Evolutionary conservation across 495 filamentous ascomycete genomes (phyloP).

Genomic region (Aspergillus mulundensis): DNA sequence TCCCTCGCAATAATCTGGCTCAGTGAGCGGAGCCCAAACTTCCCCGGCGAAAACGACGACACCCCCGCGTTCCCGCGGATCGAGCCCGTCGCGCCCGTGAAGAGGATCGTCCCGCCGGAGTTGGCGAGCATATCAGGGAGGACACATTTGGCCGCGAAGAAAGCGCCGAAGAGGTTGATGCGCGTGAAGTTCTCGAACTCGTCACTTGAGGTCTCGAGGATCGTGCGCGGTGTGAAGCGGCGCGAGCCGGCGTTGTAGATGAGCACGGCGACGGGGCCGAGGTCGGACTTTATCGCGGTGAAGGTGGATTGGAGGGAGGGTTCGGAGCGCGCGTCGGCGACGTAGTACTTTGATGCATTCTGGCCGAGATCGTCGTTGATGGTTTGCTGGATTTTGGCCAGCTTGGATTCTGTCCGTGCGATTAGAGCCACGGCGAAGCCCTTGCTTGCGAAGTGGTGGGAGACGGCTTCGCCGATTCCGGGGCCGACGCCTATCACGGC

Average conservation of each 20-base stretch:
- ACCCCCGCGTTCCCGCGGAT: constrained; percentile 24
- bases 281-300: constrained; percentile 17
- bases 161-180: constrained; percentile 31
- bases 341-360: constrained; percentile 21
- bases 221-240: constrained; percentile 19
- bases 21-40: constrained; percentile 28
- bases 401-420: constrained; percentile 27
- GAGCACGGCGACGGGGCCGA: constrained; percentile 24
- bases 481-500: constrained; percentile 30
- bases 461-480: constrained; percentile 30
- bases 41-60: constrained; percentile 27
- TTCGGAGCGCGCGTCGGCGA: constrained; percentile 25
- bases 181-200: constrained; percentile 28
- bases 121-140: constrained; percentile 27
- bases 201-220: constrained; percentile 26
- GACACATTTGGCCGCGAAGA: constrained; percentile 25
- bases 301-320: constrained; percentile 20
- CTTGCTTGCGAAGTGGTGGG: constrained; percentile 24
- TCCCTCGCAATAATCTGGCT: constrained; percentile 28
- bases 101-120: constrained; percentile 25
- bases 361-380: constrained; percentile 16
- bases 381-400: constrained; percentile 17
- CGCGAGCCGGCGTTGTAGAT: constrained; percentile 31
- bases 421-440: constrained; percentile 26
- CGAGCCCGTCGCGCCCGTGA: constrained; percentile 29